A percentile compares a stretch with the other conserved stretches of the same genome.
These are phyloP conservation scores for Gaeumannomyces tritici DNA, from an alignment of 2,329 filamentous ascomycete genomes.

Conservation along the genomic window DNA sequence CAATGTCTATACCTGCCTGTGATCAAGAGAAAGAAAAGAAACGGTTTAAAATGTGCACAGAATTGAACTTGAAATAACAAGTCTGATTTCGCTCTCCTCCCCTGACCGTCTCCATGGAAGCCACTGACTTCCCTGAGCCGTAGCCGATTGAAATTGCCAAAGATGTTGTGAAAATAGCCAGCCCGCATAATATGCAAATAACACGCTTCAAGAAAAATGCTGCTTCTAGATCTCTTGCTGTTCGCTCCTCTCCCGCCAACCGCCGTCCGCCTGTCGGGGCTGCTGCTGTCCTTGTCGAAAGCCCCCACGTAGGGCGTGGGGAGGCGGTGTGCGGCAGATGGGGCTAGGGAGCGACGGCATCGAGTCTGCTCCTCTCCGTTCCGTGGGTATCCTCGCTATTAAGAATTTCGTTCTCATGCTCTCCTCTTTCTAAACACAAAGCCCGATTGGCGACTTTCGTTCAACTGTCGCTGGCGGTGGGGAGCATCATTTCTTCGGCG, in stretches of 20 bases:
- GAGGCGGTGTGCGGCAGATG: not conserved
- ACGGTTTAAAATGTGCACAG: not conserved
- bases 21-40: not conserved
- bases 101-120: not conserved
- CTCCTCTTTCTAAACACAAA: not conserved
- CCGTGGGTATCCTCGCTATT: not conserved
- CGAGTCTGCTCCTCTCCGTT: no score
- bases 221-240: not conserved
- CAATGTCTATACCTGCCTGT: not conserved
- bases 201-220: not conserved
- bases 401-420: not conserved
- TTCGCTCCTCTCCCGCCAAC: not conserved
- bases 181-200: not conserved
- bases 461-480: no score
- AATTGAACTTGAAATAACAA: not conserved
- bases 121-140: not conserved
- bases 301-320: no score
- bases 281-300: no score
- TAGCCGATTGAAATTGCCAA: not conserved
- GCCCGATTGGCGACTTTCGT: not conserved
- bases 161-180: not conserved
- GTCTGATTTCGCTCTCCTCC: not conserved
- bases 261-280: no score
- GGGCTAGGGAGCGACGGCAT: not conserved
- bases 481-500: not conserved